Conservation (phyloP, 2,329 filamentous ascomycete species). For the Setomelanomma holmii region DNA sequence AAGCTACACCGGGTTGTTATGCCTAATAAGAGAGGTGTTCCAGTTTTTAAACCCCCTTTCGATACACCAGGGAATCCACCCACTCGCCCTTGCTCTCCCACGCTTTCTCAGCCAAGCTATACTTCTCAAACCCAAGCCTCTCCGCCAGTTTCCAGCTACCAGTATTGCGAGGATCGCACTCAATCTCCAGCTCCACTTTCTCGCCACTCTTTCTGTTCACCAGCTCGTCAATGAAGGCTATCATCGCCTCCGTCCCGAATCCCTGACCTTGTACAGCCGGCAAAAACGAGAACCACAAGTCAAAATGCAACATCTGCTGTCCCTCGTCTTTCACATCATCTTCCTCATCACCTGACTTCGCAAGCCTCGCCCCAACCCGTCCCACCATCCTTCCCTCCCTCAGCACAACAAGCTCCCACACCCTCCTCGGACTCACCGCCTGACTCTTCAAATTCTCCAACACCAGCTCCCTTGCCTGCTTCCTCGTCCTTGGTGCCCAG, state of each 20-base stretch:
- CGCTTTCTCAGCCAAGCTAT: conserved; percentile 32
- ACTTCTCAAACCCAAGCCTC: conserved; percentile 35
- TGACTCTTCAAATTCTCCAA: conserved; percentile 24
- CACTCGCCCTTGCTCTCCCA: conserved; percentile 43
- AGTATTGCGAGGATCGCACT: conserved; percentile 45
- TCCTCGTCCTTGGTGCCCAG: conserved; percentile 29
- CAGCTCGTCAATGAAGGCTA: conserved; percentile 30
- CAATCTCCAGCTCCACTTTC: conserved; percentile 38
- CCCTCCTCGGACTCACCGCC: conserved; percentile 17
- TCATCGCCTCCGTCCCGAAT: conserved; percentile 41
- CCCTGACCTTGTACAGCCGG: conserved; percentile 33
- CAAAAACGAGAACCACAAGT: conserved; percentile 43
- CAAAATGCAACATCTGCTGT: conserved; percentile 14
- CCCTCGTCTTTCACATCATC: no score
- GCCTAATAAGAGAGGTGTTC: no score
- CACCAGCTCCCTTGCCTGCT: conserved; percentile 29
- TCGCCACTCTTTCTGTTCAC: conserved; percentile 9
- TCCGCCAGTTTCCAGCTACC: conserved; percentile 40
- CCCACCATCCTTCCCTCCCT: conserved; percentile 33
- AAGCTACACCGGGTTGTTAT: no score
- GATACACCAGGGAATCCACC: conserved; percentile 40
- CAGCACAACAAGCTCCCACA: conserved; percentile 41
- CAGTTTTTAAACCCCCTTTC: conserved; percentile 13
- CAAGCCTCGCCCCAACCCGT: conserved; percentile 33
- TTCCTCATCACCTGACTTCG: conserved; percentile 8